A percentile compares a stretch with the other conserved stretches of the same genome.
phyloP scores from a whole-genome alignment of 129 eudicot species.

The Saposhnikovia divaricata region DNA sequence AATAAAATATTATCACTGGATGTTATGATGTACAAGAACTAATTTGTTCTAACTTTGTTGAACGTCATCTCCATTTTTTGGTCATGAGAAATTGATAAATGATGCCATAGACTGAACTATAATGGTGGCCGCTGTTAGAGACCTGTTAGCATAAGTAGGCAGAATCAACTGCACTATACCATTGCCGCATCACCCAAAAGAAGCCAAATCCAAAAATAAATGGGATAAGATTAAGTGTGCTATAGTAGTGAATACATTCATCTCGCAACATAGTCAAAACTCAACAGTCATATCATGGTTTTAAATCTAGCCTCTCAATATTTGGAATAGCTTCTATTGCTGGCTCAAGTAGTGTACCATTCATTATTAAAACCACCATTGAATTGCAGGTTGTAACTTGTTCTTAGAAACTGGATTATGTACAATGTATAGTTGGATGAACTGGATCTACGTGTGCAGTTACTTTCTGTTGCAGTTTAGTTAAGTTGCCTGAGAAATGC shows the following conservation, averaged over 20 bases:
- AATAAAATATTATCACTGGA: neutral
- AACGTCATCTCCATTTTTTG: neutral
- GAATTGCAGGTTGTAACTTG: neutral
- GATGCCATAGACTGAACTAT: neutral
- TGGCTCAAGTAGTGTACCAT: neutral
- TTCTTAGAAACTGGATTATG: neutral
- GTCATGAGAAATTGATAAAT: neutral
- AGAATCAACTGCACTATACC: neutral
- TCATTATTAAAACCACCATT: neutral
- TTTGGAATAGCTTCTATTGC: conserved; percentile 28
- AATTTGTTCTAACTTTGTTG: neutral
- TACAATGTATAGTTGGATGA: neutral
- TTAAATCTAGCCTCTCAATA: neutral
- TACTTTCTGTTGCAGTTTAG: no score
- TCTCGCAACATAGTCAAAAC: neutral
- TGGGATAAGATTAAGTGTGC: neutral
- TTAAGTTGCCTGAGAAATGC: neutral
- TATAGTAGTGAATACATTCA: neutral
- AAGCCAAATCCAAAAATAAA: neutral
- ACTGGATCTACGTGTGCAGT: neutral
- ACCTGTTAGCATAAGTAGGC: neutral
- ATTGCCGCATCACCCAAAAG: neutral
- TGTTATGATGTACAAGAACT: neutral
- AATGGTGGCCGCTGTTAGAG: neutral
- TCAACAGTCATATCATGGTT: neutral